Base-by-base conservation (phyloP, 2,329 filamentous ascomycete genomes). In the Fusarium aywerte region DNA sequence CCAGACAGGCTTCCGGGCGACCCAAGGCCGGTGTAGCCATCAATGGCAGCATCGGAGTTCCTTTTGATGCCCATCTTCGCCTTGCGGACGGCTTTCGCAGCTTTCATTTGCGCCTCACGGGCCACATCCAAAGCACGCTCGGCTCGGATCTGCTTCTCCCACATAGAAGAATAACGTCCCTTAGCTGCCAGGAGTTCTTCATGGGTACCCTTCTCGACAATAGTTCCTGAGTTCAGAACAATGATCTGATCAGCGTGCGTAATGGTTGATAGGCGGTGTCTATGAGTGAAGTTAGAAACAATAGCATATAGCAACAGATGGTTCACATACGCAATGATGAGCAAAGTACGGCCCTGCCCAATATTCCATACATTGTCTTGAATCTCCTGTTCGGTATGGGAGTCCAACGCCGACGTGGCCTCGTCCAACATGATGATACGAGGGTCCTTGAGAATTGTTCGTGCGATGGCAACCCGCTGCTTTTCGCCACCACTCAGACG, bases 381-480 rank as follows among this genome's bases (percentile, higher is more conserved):
- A 61, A 97, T 97, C 75, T 96, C 91, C 77, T 96, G 92, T 78
- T 97, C 94, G 0, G 94, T 97, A 69, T 96, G 92, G 0, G 92
- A 93, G 76, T 97, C 94, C 29, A 97, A 83, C 11, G 94, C 93
- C 32, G 94, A 95, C 2, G 93, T 97, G 13, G 94, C 94, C 79
- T 97, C 94, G 76, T 97, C 94, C 36, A 97, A 83, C 80, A 97
- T 90, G 75, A 97, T 97, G 74, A 97, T 94, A 50, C 90, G 89
- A 2, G 94, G 93, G 70, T 97, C 89, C 79, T 97, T 97, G 69
- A 97, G 84, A 67, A 97, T 96, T 1, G 94, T 97, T 53, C 94
- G 90, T 20, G 94, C 94, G 77, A 97, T 97, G 4, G 94, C 94
- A 45, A 97, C 92, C 50, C 94, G 90, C 77, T 97, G 94, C 78